Base-by-base conservation (phyloP, 441 rosid genomes). In the Eutrema salsugineum region DNA sequence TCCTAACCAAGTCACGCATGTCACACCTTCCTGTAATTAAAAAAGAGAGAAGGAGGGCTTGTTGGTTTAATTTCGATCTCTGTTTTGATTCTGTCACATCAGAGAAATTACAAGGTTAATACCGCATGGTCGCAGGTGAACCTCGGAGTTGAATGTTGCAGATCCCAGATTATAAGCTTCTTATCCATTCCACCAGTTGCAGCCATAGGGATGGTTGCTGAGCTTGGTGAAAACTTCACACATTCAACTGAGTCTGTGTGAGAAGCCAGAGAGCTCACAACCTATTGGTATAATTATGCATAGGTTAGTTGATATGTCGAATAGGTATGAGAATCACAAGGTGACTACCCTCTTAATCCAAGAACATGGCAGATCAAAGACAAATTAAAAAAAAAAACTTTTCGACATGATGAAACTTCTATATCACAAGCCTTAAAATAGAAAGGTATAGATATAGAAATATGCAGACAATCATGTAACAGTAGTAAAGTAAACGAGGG, bases 171-270 rank as follows among this genome's bases (percentile, higher is more conserved):
- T 14, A 90, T 79, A 53, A 94, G 97, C 72, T 88, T 89, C 59
- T 83, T 72, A 80, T 94, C 97, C 91, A 89, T 79, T 78, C 96
- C 84, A 80, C 97, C 96, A 0, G 97, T 87, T 65, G 97, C 98
- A 56, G 88, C 96, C 94, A 88, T 80, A 5, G 87, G 88, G 16
- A 77, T 71, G 12, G 72, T 50, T 2, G 76, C 44, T 0, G 79
- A 72, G 65, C 96, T 87, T 39, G 87, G 86, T 63, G 96, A 82
- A 78, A 89, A 81, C 17, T 78, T 88, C 58, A 84, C 78, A 63
- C 91, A 89, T 82, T 88, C 96, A 50, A 94, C 66, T 27, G 98
- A 88, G 77, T 87, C 91, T 1, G 88, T 48, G 68, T 88, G 98
- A 70, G 86, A 81, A 72, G 47, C 42, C 76, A 90, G 71, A 77